phyloP scores from a whole-genome alignment of 371 early-diverging fungal genomes.

The Amoeboaphelidium occidentale region DNA sequence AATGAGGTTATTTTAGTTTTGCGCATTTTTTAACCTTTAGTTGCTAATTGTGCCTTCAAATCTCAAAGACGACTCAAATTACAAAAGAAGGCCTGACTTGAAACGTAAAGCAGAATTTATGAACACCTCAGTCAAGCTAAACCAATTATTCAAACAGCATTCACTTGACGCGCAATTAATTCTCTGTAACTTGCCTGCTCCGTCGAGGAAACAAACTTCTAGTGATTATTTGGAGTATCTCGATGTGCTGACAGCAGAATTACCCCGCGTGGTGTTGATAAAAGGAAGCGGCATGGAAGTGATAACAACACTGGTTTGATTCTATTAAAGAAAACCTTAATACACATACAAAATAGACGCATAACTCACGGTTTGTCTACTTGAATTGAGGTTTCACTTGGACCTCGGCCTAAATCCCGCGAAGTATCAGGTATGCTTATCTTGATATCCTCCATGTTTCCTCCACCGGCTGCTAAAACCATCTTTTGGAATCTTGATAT shows the following conservation, averaged over 20 bases:
- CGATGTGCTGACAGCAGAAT: conserved; percentile 4
- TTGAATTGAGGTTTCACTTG: no score
- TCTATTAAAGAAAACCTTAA: no score
- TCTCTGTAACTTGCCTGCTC: conserved; percentile 11
- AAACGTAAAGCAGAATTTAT: conserved; percentile 3
- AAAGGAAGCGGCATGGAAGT: conserved; percentile 13
- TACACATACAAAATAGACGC: no score
- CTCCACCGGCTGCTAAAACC: no score
- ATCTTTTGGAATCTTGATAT: no score
- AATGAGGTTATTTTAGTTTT: no score
- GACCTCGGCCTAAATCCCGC: no score
- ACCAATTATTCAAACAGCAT: conserved; percentile 6
- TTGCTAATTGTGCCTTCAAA: background rate
- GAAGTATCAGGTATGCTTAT: no score
- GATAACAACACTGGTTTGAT: conserved; percentile 2
- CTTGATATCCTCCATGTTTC: no score
- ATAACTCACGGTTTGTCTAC: no score
- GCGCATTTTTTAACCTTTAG: background rate
- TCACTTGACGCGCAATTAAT: conserved; percentile 5
- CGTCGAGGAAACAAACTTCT: background rate
- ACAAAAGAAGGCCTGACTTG: no score
- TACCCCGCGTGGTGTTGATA: conserved; percentile 8
- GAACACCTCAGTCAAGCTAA: conserved; percentile 7
- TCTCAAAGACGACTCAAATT: background rate
- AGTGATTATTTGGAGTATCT: conserved; percentile 12